Evolutionary conservation across 2,329 filamentous ascomycete genomes (phyloP), one percentile per base, ranked within the genome.

Genomic region (Parastagonospora nodorum): DNA sequence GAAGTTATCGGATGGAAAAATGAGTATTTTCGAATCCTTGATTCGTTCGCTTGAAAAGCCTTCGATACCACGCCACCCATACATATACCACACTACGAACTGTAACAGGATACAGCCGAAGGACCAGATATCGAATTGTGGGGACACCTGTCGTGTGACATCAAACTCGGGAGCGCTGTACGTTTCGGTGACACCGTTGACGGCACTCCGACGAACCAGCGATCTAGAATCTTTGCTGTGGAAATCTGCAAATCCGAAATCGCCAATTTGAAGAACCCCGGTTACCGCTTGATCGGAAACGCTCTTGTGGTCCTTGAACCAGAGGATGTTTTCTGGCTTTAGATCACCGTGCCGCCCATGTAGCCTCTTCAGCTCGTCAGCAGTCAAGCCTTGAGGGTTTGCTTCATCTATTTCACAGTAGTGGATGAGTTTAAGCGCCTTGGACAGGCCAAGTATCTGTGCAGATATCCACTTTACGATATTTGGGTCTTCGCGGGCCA

Each of bases 111-210:
- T 15, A 27, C 68, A 71, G 1, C 65, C 69, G 1, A 72, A 51
- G 5, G 63, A 62, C 67, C 68, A 72, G 2, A 71, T 60, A 36
- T 78, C 75, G 16, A 73, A 74, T 1, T 51, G 54, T 5, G 74
- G 67, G 14, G 68, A 75, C 1, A 76, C 67, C 5, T 55, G 58
- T 5, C 42, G 39, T 0, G 43, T 14, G 0, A 74, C 14, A 5
- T 68, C 66, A 27, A 68, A 66, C 16, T 78, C 76, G 5, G 77
- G 76, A 0, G 75, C 72, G n/a, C 66, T 66, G 24, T 77, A 78
- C 0, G 75, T 75, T 7, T 65, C 67, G 0, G 69, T 51, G 32
- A 55, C 39, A 2, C 47, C 47, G 38, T 27, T 32, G 29, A 41
- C n/a, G 8, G 5, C 44, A 37, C 10, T 35, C 60, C 6, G 42